Percentiles rank a stretch among this genome's conserved stretches.
Evolutionary conservation across 2,329 filamentous ascomycete species (phyloP).

Genomic region (Colletotrichum simmondsii): DNA sequence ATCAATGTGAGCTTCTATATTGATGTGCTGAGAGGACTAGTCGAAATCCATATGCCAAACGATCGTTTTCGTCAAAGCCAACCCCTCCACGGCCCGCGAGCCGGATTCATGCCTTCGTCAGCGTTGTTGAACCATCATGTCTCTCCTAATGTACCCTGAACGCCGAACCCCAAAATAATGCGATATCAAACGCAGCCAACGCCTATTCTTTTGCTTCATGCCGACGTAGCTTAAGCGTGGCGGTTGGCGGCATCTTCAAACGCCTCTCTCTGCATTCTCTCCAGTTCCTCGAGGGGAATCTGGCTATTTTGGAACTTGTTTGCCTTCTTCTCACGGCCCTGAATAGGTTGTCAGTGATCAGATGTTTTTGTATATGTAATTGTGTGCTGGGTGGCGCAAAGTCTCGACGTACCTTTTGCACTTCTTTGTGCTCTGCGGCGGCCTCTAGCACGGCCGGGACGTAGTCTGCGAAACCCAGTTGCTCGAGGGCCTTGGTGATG

Average conservation of each 20-base stretch:
- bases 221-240: slow-evolving; percentile 10
- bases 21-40: not conserved
- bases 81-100: not conserved
- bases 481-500: slow-evolving; percentile 92
- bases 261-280: slow-evolving; percentile 89
- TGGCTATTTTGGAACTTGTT: slow-evolving; percentile 97
- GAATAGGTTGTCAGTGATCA: slow-evolving; percentile 32
- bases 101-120: slow-evolving; percentile 28
- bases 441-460: slow-evolving; percentile 88
- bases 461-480: slow-evolving; percentile 93
- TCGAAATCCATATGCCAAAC: not conserved
- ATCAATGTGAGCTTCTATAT: not conserved
- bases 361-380: not conserved
- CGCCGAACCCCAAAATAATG: slow-evolving; percentile 20
- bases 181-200: slow-evolving; percentile 34
- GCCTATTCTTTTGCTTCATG: not conserved
- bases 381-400: not conserved
- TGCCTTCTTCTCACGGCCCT: slow-evolving; percentile 96
- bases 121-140: slow-evolving; percentile 14
- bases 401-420: slow-evolving; percentile 75
- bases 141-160: slow-evolving; percentile 2
- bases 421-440: slow-evolving; percentile 91
- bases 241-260: slow-evolving; percentile 66
- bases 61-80: not conserved
- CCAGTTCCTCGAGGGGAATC: slow-evolving; percentile 88